These are phyloP conservation scores for fission yeast (Schizosaccharomyces pombe) DNA, from an alignment of 805 yeast species.

Conservation along the genomic window DNA sequence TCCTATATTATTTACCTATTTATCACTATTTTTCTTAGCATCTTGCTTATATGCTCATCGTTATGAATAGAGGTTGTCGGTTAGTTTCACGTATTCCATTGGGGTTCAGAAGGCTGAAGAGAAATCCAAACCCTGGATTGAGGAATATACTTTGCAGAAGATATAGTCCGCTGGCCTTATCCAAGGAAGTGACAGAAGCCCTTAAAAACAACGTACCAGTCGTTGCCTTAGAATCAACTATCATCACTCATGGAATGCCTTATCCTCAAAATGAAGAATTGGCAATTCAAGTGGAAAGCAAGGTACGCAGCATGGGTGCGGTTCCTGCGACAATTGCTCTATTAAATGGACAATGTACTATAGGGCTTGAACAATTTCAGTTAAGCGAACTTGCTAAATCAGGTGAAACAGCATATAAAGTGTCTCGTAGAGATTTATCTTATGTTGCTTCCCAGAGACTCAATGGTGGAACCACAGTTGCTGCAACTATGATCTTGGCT, in stretches of 20 bases:
- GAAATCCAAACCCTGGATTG: background rate
- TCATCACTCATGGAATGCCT: conserved; percentile 75
- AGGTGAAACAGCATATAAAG: conserved; percentile 22
- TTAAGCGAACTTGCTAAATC: conserved; percentile 16
- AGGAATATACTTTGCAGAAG: background rate
- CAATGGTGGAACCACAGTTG: conserved; percentile 73
- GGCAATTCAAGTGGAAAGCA: conserved; percentile 45
- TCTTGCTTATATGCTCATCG: no score
- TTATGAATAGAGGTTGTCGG: no score
- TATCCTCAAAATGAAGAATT: conserved; percentile 49
- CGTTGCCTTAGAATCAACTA: conserved; percentile 68
- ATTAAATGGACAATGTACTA: conserved; percentile 42
- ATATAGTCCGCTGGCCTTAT: background rate
- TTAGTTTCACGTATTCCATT: no score
- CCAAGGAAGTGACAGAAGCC: conserved; percentile 38
- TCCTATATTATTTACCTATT: no score
- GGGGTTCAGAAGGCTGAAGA: no score
- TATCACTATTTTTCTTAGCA: no score
- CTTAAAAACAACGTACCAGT: conserved; percentile 34
- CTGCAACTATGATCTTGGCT: conserved; percentile 69
- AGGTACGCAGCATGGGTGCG: conserved; percentile 38
- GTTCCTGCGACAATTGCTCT: conserved; percentile 74
- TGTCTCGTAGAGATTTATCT: conserved; percentile 56
- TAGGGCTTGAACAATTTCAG: conserved; percentile 32
- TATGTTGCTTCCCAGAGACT: background rate